Percentiles rank a stretch among this genome's conserved stretches.
These are phyloP conservation scores for Fusarium pilosicola DNA, from an alignment of 2,329 filamentous ascomycete species.

Conservation along the genomic window DNA sequence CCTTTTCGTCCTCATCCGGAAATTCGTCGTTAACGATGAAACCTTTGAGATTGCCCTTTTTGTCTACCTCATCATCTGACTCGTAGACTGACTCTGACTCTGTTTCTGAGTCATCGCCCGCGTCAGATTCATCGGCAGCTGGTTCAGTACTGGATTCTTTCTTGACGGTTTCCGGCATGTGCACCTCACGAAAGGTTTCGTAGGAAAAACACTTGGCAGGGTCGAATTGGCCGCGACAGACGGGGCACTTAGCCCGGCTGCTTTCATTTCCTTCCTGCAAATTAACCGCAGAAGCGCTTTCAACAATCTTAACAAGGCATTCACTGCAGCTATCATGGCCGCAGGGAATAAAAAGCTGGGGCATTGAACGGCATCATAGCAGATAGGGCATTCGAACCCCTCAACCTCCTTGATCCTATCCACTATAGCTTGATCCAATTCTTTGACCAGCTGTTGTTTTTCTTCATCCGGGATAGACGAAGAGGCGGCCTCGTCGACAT, in stretches of 20 bases:
- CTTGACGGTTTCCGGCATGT: constrained; percentile 67
- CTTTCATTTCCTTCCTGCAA: constrained; percentile 70
- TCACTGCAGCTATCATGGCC: constrained; percentile 83
- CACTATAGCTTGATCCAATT: constrained; percentile 69
- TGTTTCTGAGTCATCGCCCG: constrained; percentile 41
- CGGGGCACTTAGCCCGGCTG: constrained; percentile 73
- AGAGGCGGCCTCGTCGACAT: constrained; percentile 48
- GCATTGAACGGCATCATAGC: constrained; percentile 79
- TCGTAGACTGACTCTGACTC: constrained; percentile 45
- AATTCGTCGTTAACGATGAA: constrained; percentile 62
- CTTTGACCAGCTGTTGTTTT: constrained; percentile 70
- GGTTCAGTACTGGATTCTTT: constrained; percentile 49
- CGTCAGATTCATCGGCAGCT: constrained; percentile 49
- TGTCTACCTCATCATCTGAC: constrained; percentile 49
- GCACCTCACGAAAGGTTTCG: constrained; percentile 76
- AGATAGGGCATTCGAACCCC: constrained; percentile 83
- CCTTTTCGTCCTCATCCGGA: constrained; percentile 43
- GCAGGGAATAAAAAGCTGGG: constrained; percentile 84
- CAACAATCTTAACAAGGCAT: constrained; percentile 76
- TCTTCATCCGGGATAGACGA: constrained; percentile 57
- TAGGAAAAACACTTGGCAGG: constrained; percentile 78
- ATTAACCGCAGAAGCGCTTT: constrained; percentile 63
- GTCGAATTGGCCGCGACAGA: constrained; percentile 76
- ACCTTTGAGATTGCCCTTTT: constrained; percentile 57
- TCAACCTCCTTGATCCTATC: constrained; percentile 68